Base-by-base conservation (phyloP, 2,329 filamentous ascomycete genomes). In the Penicillium verrucosum region DNA sequence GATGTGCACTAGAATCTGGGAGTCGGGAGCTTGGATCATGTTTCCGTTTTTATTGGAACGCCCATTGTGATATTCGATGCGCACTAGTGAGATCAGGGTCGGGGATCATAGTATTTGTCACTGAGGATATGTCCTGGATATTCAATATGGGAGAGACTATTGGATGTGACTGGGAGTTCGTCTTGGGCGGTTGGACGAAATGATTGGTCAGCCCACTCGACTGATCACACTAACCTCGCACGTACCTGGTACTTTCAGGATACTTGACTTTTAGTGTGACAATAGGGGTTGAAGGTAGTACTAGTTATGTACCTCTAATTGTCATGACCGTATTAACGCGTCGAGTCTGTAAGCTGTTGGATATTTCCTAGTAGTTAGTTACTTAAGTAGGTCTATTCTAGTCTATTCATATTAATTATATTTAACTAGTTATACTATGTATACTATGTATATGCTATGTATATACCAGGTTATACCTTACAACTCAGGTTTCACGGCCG, bases 1-100 rank as follows among this genome's bases (percentile, higher is more conserved):
- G 59, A 78, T 67, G 63, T 77, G 76, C 47, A 77, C 72, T 52
- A 77, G 72, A 54, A 77, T 70, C 65, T 77, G 60, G 64, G 48
- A 34, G 1, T 16, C 37, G 18, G 29, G 27, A 11, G 14, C 21
- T 23, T 29, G 25, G 47, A 29, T 18, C 49, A 51, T 51, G 16
- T 23, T 29, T 30, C 12, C 25, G 8, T 21, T 32, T 18, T 25
- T n/a, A 30, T 21, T 27, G 12, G 36, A 38, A 8, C 9, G 12
- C 18, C 25, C 51, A 47, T 51, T 34, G 4, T 42, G 30, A 29
- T 29, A 38, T 12, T 44, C 8, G 49, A 25, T 49, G 14, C 9
- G 18, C 37, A 32, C 25, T 38, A 40, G 42, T 34, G 49, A 23
- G 23, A 46, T 34, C 48, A 23, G 25, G 29, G 16, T 11, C 40